Percentiles rank a stretch among this genome's conserved stretches.
Conservation (phyloP, 2,329 filamentous ascomycete species). For the Microdochium paspali region DNA sequence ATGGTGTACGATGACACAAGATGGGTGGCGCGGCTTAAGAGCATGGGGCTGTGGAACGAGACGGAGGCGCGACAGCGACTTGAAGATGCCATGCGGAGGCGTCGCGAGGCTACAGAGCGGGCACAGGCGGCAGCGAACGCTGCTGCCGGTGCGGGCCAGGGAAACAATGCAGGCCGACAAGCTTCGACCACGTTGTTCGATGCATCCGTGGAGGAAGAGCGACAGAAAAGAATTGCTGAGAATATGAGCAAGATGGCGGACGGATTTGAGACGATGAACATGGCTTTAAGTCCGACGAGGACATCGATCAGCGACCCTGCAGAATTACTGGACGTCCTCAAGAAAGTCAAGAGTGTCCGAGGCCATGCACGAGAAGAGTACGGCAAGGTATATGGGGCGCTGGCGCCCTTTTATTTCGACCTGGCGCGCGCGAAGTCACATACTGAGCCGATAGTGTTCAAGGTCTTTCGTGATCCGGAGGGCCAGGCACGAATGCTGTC, state of each 20-base stretch:
- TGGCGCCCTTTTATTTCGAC: slow-evolving; percentile 85
- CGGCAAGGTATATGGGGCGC: slow-evolving; percentile 77
- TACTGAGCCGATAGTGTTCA: slow-evolving; percentile 76
- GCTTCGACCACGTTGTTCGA: slow-evolving; percentile 59
- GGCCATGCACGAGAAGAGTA: slow-evolving; percentile 85
- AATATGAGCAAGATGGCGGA: slow-evolving; percentile 32
- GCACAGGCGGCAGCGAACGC: slow-evolving; percentile 12
- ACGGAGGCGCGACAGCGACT: slow-evolving; percentile 70
- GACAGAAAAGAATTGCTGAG: slow-evolving; percentile 30
- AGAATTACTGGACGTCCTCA: slow-evolving; percentile 59
- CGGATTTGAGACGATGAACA: slow-evolving; percentile 71
- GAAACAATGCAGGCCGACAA: slow-evolving; percentile 17
- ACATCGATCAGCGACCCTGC: slow-evolving; percentile 48
- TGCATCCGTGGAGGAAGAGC: slow-evolving; percentile 57
- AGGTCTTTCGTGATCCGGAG: slow-evolving; percentile 78
- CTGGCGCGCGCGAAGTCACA: slow-evolving; percentile 62
- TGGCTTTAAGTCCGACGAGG: slow-evolving; percentile 33
- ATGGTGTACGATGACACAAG: slow-evolving; percentile 98
- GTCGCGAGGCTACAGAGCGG: slow-evolving; percentile 43
- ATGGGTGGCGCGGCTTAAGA: slow-evolving; percentile 80
- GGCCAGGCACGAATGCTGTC: slow-evolving; percentile 83
- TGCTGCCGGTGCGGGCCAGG: slow-evolving; percentile 11
- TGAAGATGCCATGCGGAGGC: slow-evolving; percentile 58
- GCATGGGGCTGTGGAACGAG: slow-evolving; percentile 91
- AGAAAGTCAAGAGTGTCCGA: slow-evolving; percentile 65